Conservation (phyloP, 148 eudicot species). For the Heliosperma pusillum region DNA sequence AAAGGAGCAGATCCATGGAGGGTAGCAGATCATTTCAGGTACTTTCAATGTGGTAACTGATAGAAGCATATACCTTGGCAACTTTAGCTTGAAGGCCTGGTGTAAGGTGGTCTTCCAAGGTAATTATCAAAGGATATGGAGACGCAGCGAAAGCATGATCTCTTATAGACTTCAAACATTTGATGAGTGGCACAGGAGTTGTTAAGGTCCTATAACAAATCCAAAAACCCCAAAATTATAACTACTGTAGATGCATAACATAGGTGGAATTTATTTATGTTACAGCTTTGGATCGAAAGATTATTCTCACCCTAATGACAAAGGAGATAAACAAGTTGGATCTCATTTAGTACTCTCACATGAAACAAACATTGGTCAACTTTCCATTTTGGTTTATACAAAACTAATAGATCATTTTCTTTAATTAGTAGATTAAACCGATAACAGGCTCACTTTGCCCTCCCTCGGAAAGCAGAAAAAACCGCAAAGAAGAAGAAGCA, state of each 20-base stretch:
- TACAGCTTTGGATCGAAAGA: not conserved
- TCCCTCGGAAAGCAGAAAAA: not conserved
- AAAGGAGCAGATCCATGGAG: not conserved
- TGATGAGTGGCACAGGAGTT: slow-evolving; percentile 69
- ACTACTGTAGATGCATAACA: not conserved
- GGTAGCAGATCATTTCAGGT: not conserved
- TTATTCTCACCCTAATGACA: not conserved
- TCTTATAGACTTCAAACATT: slow-evolving; percentile 77
- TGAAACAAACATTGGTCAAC: no score
- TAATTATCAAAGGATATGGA: slow-evolving; percentile 81
- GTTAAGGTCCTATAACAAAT: slow-evolving; percentile 69
- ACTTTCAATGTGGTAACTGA: not conserved
- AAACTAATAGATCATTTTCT: not conserved
- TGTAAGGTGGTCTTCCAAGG: slow-evolving; percentile 94
- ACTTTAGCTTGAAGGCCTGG: slow-evolving; percentile 87
- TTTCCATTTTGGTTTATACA: not conserved
- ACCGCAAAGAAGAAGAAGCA: not conserved
- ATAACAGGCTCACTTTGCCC: not conserved
- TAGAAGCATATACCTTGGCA: slow-evolving; percentile 53
- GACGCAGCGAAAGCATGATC: slow-evolving; percentile 79
- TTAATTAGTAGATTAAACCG: not conserved
- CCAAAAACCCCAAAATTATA: not conserved
- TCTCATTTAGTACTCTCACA: no score
- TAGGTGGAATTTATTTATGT: not conserved
- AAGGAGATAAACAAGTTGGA: not conserved